A percentile compares a stretch with the other conserved stretches of the same genome.
These are phyloP conservation scores for Morella rubra DNA, from an alignment of 306 rosid genomes.

Conservation along the genomic window DNA sequence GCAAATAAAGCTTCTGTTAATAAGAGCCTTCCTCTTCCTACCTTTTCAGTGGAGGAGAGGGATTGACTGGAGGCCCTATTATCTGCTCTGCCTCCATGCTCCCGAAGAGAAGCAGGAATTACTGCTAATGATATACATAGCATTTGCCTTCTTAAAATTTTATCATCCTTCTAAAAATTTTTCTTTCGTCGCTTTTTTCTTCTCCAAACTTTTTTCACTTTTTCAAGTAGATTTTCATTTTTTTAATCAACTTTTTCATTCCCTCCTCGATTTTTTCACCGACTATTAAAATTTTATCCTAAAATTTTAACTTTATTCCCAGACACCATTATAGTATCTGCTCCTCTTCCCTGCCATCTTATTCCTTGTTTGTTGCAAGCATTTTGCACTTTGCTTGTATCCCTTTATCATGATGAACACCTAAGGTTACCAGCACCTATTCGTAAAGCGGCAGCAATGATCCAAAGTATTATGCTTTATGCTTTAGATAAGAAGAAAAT, in stretches of 20 bases:
- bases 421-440: conserved; percentile 68
- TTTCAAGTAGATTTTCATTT: no score
- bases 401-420: conserved; percentile 77
- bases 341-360: conserved; percentile 85
- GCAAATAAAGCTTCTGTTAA: conserved; percentile 44
- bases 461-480: conserved; percentile 63
- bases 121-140: conserved; percentile 97
- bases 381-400: conserved; percentile 70
- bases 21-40: conserved; percentile 68
- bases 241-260: no score
- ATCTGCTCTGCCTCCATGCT: conserved; percentile 81
- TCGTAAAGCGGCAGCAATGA: conserved; percentile 55
- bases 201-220: no score
- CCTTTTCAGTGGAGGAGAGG: conserved; percentile 90
- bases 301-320: no score
- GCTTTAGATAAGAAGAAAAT: conserved; percentile 59
- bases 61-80: conserved; percentile 93
- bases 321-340: conserved; percentile 59
- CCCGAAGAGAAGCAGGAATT: conserved; percentile 88
- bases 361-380: conserved; percentile 74
- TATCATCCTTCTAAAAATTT: no score
- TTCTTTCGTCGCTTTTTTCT: no score
- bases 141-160: no score
- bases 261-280: no score
- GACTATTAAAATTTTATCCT: no score